Evolutionary conservation across 1,284 basidiomycete genomes (phyloP), one percentile per base, ranked within the genome.

Genomic region (Puccinia triticina): DNA sequence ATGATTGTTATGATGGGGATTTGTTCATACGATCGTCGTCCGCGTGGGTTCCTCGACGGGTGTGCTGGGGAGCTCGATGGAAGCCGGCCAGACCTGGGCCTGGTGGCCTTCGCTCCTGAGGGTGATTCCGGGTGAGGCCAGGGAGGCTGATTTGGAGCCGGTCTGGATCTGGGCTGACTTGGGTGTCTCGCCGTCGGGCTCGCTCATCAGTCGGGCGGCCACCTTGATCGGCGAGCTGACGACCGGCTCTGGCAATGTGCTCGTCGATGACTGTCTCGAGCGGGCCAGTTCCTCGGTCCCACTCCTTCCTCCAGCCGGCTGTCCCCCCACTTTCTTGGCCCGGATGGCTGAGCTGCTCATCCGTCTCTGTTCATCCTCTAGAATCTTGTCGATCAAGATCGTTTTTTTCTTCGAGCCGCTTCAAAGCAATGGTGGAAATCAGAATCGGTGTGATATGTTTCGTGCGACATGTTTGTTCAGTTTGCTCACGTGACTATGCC

Each of bases 331-430:
- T 34, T 76, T 76, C 34, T 76, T 76, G 74, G 18, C 34, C 26
- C 48, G 29, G 16, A 61, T 40, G 3, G 43, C 50, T 23, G 76
- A 21, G 26, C 12, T 46, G 26, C 16, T 66, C 53, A 29, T 79
- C 40, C 67, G 46, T 57, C 61, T 40, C 46, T 59, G 64, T 40
- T 79, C 66, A 72, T 71, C 50, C 21, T 79, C 67, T 29, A 79
- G 57, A 32, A 79, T 55, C 43, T 79, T 69, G 37, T 55, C 53
- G 12, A 79, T 79, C 67, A 79, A 72, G 26, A 71, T 67, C 21
- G 77, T 72, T 37, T 79, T 79, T 26, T 72, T 72, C 40, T 79
- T 79, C 34, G 77, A 37, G 18, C 77, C 66, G 48, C 77, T 79
- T 48, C 50, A 48, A 50, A 29, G 43, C 21, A 29, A 29, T n/a